phyloP scores from a whole-genome alignment of 2,329 filamentous ascomycete genomes.

The Apiospora sp. region DNA sequence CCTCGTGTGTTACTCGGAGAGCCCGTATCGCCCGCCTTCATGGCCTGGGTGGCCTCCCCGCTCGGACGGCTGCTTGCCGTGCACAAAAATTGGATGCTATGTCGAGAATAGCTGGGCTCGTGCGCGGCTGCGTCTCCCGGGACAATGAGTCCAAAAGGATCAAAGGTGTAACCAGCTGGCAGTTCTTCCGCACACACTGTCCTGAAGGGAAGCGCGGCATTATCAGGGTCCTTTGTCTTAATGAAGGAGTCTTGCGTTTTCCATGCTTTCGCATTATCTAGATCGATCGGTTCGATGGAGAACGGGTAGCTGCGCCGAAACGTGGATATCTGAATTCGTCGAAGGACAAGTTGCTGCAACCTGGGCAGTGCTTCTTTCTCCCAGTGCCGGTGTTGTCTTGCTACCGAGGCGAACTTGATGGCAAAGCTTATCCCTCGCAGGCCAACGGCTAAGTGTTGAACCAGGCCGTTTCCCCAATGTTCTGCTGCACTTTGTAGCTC shows the following conservation, averaged over 20 bases:
- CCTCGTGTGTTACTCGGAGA: not conserved
- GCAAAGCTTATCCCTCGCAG: conserved; percentile 14
- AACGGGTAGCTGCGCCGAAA: not conserved
- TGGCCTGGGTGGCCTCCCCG: not conserved
- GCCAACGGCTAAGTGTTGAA: conserved; percentile 6
- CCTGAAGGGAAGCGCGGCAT: conserved; percentile 3
- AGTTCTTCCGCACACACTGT: conserved; percentile 5
- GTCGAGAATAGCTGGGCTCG: conserved; percentile 7
- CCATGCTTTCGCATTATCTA: conserved; percentile 19
- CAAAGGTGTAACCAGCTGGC: conserved; percentile 20
- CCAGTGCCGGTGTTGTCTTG: conserved; percentile 20
- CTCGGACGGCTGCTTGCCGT: not conserved
- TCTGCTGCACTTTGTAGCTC: conserved; percentile 6
- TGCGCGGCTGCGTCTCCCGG: conserved; percentile 2
- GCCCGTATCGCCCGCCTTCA: conserved; percentile 4
- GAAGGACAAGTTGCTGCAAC: conserved; percentile 19
- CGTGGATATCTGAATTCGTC: conserved; percentile 14
- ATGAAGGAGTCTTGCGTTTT: conserved; percentile 10
- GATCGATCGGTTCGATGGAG: conserved; percentile 23
- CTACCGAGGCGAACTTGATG: conserved; percentile 20
- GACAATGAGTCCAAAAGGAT: conserved; percentile 14
- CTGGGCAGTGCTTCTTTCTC: conserved; percentile 22
- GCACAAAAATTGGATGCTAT: conserved; percentile 7
- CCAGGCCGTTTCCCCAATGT: conserved; percentile 19
- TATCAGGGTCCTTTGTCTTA: conserved; percentile 18